phyloP scores from a whole-genome alignment of 2,329 filamentous ascomycete species.

The Fusarium succisae region DNA sequence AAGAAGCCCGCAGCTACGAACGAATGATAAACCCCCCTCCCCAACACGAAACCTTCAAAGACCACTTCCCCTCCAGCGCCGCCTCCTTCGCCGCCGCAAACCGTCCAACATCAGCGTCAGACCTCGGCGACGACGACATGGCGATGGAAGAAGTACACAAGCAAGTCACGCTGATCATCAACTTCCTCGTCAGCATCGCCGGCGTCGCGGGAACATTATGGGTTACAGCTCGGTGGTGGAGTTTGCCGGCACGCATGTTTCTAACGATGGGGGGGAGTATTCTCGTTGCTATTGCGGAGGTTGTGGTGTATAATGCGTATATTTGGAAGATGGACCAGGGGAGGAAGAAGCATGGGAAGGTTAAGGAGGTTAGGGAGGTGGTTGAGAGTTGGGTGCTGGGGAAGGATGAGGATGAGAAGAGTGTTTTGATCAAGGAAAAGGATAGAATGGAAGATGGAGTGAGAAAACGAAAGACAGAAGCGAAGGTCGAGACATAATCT shows the following conservation, averaged over 20 bases:
- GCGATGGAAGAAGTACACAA: slow-evolving; percentile 79
- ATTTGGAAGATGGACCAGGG: slow-evolving; percentile 76
- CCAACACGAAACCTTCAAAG: slow-evolving; percentile 65
- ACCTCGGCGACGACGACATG: slow-evolving; percentile 69
- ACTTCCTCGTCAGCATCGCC: slow-evolving; percentile 86
- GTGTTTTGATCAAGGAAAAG: slow-evolving; percentile 40
- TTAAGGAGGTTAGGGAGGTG: slow-evolving; percentile 74
- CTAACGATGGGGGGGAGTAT: slow-evolving; percentile 76
- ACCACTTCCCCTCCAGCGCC: slow-evolving; percentile 65
- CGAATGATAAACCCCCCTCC: slow-evolving; percentile 75
- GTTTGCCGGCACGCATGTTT: slow-evolving; percentile 73
- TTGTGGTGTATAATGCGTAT: slow-evolving; percentile 80
- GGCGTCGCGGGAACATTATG: slow-evolving; percentile 81
- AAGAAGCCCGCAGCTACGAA: slow-evolving; percentile 84
- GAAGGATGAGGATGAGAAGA: slow-evolving; percentile 43
- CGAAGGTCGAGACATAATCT: slow-evolving; percentile 1
- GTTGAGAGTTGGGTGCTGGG: slow-evolving; percentile 76
- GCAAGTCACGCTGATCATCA: slow-evolving; percentile 86
- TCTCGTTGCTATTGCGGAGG: slow-evolving; percentile 78
- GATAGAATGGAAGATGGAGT: slow-evolving; percentile 27
- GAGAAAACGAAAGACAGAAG: slow-evolving; percentile 41
- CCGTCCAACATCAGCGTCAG: slow-evolving; percentile 55
- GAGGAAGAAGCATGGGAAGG: slow-evolving; percentile 68
- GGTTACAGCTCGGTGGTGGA: slow-evolving; percentile 82
- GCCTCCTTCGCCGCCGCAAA: slow-evolving; percentile 66